These are phyloP conservation scores for Debaryomyces maramus DNA, from an alignment of 805 yeast genomes.

Conservation along the genomic window DNA sequence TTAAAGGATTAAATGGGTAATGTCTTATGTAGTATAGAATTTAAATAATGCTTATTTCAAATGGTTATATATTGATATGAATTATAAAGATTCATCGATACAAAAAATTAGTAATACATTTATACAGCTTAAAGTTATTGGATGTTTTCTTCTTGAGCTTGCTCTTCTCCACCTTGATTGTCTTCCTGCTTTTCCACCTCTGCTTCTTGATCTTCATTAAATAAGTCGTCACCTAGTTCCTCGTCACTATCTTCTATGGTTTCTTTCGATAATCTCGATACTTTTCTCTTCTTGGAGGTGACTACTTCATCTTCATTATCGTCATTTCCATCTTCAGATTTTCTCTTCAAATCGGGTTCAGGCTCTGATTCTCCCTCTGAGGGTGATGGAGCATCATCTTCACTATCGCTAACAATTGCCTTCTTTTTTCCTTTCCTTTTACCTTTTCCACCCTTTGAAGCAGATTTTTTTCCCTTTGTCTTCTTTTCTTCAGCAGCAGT, in stretches of 20 bases:
- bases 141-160: not conserved
- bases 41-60: not conserved
- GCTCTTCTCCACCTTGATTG: not conserved
- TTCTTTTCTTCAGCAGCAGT: slow-evolving; percentile 43
- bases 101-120: not conserved
- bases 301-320: slow-evolving; percentile 8
- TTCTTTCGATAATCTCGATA: slow-evolving; percentile 30
- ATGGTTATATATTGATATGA: slow-evolving; percentile 1
- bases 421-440: slow-evolving; percentile 24
- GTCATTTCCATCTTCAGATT: slow-evolving; percentile 6
- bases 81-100: slow-evolving; percentile 1
- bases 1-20: slow-evolving; percentile 18
- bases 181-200: not conserved
- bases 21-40: not conserved
- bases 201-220: slow-evolving; percentile 19
- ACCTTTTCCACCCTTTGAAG: slow-evolving; percentile 31
- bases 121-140: not conserved
- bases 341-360: slow-evolving; percentile 23
- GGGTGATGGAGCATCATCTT: slow-evolving; percentile 25
- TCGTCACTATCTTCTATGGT: slow-evolving; percentile 50
- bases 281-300: slow-evolving; percentile 26
- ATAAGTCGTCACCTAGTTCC: slow-evolving; percentile 35
- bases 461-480: slow-evolving; percentile 26
- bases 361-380: slow-evolving; percentile 19
- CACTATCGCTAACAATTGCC: slow-evolving; percentile 34